Conservation (phyloP, 495 filamentous ascomycete species). For the Trichoderma orchidacearum region DNA sequence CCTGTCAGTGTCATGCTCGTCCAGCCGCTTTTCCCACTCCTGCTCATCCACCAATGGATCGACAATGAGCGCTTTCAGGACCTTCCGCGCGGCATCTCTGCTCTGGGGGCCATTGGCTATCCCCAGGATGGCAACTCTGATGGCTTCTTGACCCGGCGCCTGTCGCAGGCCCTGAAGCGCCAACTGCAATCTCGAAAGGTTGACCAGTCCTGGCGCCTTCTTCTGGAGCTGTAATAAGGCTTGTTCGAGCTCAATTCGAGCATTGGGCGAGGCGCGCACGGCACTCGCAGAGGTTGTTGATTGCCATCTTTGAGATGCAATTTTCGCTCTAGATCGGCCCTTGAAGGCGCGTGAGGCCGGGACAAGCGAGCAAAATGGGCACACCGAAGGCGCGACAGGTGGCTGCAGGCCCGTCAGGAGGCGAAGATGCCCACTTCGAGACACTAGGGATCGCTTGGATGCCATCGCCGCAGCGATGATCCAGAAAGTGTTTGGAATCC, state of each 20-base stretch:
- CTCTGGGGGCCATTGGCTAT: constrained; percentile 17
- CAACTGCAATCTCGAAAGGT: constrained; percentile 64
- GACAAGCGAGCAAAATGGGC: background rate
- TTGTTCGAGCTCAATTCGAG: constrained; percentile 42
- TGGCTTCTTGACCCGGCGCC: constrained; percentile 41
- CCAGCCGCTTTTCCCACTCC: constrained; percentile 59
- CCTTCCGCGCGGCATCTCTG: constrained; percentile 27
- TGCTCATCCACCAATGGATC: constrained; percentile 56
- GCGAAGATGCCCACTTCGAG: background rate
- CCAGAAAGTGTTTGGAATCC: background rate
- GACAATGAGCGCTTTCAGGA: constrained; percentile 59
- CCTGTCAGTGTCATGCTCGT: constrained; percentile 24
- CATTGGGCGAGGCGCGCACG: background rate
- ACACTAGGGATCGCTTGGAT: constrained; percentile 1
- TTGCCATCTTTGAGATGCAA: background rate
- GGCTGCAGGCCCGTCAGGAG: background rate
- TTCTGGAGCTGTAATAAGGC: constrained; percentile 48
- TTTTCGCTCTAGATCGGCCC: background rate
- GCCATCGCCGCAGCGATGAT: background rate
- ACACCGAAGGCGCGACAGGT: background rate
- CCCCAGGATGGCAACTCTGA: constrained; percentile 54
- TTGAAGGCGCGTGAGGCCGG: background rate
- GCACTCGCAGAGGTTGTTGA: constrained; percentile 2
- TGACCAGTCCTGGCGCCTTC: constrained; percentile 49
- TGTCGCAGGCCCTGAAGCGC: constrained; percentile 66